Evolutionary conservation across 2,329 filamentous ascomycete genomes (phyloP).

Genomic region (Claviceps quebecensis): DNA sequence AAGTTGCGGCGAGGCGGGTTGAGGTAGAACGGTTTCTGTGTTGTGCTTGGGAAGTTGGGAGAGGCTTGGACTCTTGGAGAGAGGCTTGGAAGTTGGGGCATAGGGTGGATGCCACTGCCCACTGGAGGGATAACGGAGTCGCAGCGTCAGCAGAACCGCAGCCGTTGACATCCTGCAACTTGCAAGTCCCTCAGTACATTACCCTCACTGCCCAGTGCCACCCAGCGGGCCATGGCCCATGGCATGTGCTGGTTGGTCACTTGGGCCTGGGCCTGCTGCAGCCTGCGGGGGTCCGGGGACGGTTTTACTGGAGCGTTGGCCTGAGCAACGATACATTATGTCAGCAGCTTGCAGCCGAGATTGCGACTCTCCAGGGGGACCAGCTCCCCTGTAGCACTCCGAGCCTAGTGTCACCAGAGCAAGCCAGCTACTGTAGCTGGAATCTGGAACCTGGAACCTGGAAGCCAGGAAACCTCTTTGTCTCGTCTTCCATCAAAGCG

Average conservation of each 20-base stretch:
- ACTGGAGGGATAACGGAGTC: neutral
- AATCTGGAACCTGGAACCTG: too few relatives aligned
- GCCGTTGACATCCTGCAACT: neutral
- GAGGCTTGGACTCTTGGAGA: neutral
- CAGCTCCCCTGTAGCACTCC: too few relatives aligned
- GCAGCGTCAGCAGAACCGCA: neutral
- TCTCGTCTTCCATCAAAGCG: too few relatives aligned
- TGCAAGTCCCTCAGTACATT: too few relatives aligned
- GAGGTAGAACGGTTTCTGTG: neutral
- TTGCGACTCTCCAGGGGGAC: too few relatives aligned
- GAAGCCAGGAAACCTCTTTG: too few relatives aligned
- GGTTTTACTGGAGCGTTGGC: neutral
- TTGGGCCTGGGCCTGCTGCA: neutral
- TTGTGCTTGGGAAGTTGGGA: neutral
- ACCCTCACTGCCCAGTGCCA: too few relatives aligned
- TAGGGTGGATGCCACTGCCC: neutral
- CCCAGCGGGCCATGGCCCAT: neutral
- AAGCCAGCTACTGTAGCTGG: too few relatives aligned
- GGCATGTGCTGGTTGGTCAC: neutral
- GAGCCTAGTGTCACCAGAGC: too few relatives aligned
- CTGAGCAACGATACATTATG: neutral
- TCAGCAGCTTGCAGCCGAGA: neutral
- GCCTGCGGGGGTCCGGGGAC: too few relatives aligned
- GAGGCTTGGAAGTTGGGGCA: neutral
- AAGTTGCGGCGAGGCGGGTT: conserved; percentile 1